phyloP scores from a whole-genome alignment of 2,329 filamentous ascomycete species.

The Rhinocladiella similis region DNA sequence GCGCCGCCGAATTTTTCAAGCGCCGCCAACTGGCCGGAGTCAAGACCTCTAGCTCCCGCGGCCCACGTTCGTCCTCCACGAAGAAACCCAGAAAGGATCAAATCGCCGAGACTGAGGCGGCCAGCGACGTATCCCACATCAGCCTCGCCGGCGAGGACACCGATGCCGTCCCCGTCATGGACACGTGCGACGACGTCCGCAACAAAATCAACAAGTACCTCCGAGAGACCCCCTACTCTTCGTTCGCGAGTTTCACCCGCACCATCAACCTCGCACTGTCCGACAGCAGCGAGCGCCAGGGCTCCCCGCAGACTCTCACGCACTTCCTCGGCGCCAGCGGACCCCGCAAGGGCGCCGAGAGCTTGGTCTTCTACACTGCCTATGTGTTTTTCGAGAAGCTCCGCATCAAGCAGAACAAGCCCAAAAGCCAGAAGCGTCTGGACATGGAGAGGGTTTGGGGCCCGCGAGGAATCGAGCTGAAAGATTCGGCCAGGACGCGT shows the following conservation, averaged over 20 bases:
- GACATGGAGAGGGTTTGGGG: conserved; percentile 52
- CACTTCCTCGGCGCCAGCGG: conserved; percentile 55
- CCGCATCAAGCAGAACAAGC: conserved; percentile 52
- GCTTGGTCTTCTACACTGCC: conserved; percentile 52
- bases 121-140: conserved; percentile 44
- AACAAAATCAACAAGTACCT: conserved; percentile 57
- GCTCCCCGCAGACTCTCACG: conserved; percentile 44
- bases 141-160: conserved; percentile 50
- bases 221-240: conserved; percentile 40
- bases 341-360: conserved; percentile 49
- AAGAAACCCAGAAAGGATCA: conserved; percentile 26
- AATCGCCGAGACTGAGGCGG: conserved; percentile 31
- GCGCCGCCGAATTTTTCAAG: conserved; percentile 47
- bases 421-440: conserved; percentile 52
- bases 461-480: conserved; percentile 4
- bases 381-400: conserved; percentile 64
- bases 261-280: conserved; percentile 48
- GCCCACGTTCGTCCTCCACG: not conserved
- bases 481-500: not conserved
- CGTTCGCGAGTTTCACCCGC: conserved; percentile 54
- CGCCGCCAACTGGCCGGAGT: conserved; percentile 52
- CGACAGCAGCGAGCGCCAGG: conserved; percentile 32
- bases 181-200: conserved; percentile 60
- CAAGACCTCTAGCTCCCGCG: too few relatives aligned
- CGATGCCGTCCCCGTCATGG: conserved; percentile 51